Conservation (phyloP, 2,329 filamentous ascomycete species). For the Exophiala bonariae region DNA sequence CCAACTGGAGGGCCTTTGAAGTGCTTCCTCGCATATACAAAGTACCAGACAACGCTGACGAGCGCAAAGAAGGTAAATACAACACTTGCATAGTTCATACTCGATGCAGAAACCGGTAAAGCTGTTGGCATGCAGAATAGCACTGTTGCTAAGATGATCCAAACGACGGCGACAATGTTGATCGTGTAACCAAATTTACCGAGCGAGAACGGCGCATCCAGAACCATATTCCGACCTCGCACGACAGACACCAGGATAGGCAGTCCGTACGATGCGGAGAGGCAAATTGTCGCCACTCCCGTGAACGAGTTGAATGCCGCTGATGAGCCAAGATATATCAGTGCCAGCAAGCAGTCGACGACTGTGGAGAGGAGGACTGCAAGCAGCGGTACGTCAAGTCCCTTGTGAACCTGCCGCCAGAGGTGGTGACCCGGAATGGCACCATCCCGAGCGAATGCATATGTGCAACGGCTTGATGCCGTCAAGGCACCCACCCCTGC, state of each 20-base stretch:
- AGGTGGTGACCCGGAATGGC: conserved; percentile 14
- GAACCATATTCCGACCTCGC: conserved; percentile 45
- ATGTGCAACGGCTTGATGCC: conserved; percentile 52
- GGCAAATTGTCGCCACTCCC: conserved; percentile 47
- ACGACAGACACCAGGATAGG: conserved; percentile 48
- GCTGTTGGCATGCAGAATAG: conserved; percentile 47
- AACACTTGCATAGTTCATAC: conserved; percentile 45
- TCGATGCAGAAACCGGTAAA: conserved; percentile 35
- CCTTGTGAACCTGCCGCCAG: conserved; percentile 16
- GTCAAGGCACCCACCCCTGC: conserved; percentile 51
- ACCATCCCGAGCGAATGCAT: conserved; percentile 36
- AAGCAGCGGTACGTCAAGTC: conserved; percentile 14
- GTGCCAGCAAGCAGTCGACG: conserved; percentile 48
- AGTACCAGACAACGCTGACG: conserved; percentile 60
- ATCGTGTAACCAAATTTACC: conserved; percentile 43
- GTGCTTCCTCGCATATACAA: conserved; percentile 61
- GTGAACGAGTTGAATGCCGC: conserved; percentile 24
- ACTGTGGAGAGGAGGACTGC: conserved; percentile 35
- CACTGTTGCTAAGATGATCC: conserved; percentile 52
- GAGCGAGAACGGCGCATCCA: conserved; percentile 50
- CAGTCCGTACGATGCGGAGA: conserved; percentile 49
- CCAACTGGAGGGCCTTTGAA: conserved; percentile 56
- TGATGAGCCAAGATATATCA: conserved; percentile 32
- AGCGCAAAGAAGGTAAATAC: conserved; percentile 37
- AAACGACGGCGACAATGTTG: conserved; percentile 47